These are phyloP conservation scores for Bremia lactucae DNA, from an alignment of 352 stramenopile species.

Conservation along the genomic window DNA sequence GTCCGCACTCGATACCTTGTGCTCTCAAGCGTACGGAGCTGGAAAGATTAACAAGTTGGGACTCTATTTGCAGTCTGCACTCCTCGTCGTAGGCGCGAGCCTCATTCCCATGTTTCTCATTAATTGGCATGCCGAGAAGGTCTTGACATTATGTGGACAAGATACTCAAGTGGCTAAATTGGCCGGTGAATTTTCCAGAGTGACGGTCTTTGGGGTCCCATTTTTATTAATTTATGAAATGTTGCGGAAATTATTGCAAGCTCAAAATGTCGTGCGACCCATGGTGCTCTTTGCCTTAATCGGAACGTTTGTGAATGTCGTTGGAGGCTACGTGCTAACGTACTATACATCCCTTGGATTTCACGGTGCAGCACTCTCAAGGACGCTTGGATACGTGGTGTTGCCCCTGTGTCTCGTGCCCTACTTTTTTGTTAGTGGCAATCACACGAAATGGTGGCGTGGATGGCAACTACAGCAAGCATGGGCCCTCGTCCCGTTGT, in stretches of 20 bases:
- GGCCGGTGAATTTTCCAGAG: too few relatives aligned
- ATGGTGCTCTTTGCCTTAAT: conserved; percentile 75
- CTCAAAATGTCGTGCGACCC: conserved; percentile 76
- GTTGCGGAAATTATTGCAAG: conserved; percentile 76
- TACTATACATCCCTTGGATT: conserved; percentile 74
- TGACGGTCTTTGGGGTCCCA: conserved; percentile 62
- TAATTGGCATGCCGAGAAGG: conserved; percentile 60
- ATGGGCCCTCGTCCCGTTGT: conserved; percentile 48
- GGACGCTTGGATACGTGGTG: conserved; percentile 41
- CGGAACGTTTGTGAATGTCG: conserved; percentile 70
- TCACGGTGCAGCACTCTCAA: conserved; percentile 67
- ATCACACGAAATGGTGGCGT: conserved; percentile 40
- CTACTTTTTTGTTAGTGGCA: conserved; percentile 47
- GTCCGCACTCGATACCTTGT: conserved; percentile 85
- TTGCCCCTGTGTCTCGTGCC: conserved; percentile 48
- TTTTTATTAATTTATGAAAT: conserved; percentile 82
- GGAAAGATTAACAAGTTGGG: conserved; percentile 60
- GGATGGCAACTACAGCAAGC: conserved; percentile 60
- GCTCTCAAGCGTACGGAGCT: conserved; percentile 73
- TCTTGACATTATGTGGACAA: conserved; percentile 62
- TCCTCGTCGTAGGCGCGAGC: conserved; percentile 49
- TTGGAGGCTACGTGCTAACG: conserved; percentile 66
- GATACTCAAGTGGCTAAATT: too few relatives aligned
- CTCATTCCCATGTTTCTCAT: conserved; percentile 55
- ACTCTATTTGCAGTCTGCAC: conserved; percentile 73